Evolutionary conservation across 208 protist species (phyloP).

Genomic region (Endotrypanum monterogeii): DNA sequence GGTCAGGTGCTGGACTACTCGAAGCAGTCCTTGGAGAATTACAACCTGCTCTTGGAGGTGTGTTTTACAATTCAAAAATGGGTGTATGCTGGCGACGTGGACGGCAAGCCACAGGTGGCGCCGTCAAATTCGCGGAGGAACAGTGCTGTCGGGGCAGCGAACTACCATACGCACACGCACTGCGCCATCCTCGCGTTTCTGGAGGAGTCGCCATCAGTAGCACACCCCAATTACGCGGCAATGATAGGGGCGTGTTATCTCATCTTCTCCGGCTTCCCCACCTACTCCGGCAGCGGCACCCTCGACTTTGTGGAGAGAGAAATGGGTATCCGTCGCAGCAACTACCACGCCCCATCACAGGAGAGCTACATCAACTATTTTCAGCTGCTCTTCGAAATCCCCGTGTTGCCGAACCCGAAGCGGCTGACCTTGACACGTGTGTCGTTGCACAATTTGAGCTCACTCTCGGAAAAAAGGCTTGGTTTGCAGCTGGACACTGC

Average conservation of each 20-base stretch:
- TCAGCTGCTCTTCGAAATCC: conserved; percentile 77
- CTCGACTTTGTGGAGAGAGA: conserved; percentile 66
- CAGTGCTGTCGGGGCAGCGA: background rate
- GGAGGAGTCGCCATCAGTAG: conserved; percentile 52
- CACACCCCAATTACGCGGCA: conserved; percentile 70
- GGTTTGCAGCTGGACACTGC: conserved; percentile 54
- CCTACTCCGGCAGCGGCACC: conserved; percentile 49
- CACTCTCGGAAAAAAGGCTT: conserved; percentile 40
- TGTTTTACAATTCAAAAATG: conserved; percentile 78
- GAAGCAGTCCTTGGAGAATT: conserved; percentile 73
- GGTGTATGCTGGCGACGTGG: conserved; percentile 37
- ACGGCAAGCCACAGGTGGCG: conserved; percentile 2
- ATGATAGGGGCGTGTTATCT: conserved; percentile 81
- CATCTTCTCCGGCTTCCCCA: conserved; percentile 63
- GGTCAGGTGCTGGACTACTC: conserved; percentile 82
- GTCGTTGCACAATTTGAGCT: conserved; percentile 67
- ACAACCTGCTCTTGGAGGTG: conserved; percentile 69
- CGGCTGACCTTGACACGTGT: conserved; percentile 49
- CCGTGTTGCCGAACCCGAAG: conserved; percentile 62
- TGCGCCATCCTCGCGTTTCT: conserved; percentile 71
- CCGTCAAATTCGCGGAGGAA: background rate
- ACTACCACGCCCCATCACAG: conserved; percentile 64
- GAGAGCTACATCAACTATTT: conserved; percentile 86
- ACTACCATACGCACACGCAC: conserved; percentile 28
- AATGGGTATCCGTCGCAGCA: conserved; percentile 54